Evolutionary conservation across 2,329 filamentous ascomycete species (phyloP), one percentile per base, ranked within the genome.

Genomic region (Ilyonectria robusta): DNA sequence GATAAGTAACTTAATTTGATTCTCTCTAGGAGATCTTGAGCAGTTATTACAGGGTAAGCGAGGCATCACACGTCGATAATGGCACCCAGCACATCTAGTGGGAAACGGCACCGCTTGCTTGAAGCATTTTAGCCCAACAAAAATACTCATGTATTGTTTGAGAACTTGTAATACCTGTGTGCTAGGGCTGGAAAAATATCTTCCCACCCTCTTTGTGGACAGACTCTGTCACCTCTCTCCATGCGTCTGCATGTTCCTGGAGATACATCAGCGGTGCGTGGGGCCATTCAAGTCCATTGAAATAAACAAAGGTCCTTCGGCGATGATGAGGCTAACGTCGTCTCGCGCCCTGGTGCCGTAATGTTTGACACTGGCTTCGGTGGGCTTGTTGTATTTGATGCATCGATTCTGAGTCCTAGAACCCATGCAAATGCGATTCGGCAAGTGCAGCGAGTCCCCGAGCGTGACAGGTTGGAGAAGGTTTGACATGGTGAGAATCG

Each of bases 401-500:
- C 65, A 68, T 10, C 67, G 59, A 17, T 69, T 69, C 0, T 65
- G 60, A 2, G 67, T 69, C 65, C 68, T 68, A 11, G 67, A 68
- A 2, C 67, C 67, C 67, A 69, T 69, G 26, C 47, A 48, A 2
- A 69, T 42, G 7, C 65, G 65, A 31, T 68, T 68, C 2, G 60
- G 47, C 2, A 69, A 29, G 6, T 5, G 33, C n/a, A 66, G 33
- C 5, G 40, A 57, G 0, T 19, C 63, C 0, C 46, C 58, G n/a
- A 67, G n/a, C 11, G 44, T 29, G 9, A 62, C 31, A 29, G 63
- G 62, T 2, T 56, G 10, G 8, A 68, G 63, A 8, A 68, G 65
- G 29, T 44, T 65, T n/a, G 55, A 40, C 65, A 67, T 67, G 17
- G 47, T 13, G 7, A 40, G 17, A 40, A 15, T 40, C 23, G 1